A percentile compares a stretch with the other conserved stretches of the same genome.
Conservation (phyloP, 2,329 filamentous ascomycete species). For the Botryotinia convoluta region DNA sequence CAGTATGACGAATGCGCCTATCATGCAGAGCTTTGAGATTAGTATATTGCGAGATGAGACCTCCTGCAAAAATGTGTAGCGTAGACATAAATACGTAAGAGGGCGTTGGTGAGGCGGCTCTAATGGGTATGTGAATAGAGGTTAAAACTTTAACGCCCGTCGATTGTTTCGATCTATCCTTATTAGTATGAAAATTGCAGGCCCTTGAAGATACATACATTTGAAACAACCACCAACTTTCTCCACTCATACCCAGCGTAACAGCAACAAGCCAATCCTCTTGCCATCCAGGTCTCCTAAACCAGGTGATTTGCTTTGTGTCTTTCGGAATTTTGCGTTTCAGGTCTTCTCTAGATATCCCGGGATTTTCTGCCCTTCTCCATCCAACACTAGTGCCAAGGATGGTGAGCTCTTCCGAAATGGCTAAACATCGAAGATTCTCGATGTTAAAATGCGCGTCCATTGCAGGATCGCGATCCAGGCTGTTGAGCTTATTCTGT, state of each 20-base stretch:
- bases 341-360: slow-evolving; percentile 51
- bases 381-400: slow-evolving; percentile 64
- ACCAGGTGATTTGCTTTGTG: slow-evolving; percentile 63
- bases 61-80: slow-evolving; percentile 40
- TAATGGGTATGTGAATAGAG: slow-evolving; percentile 33
- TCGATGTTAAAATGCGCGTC: slow-evolving; percentile 60
- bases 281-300: slow-evolving; percentile 70
- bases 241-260: slow-evolving; percentile 67
- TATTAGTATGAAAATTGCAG: slow-evolving; percentile 9
- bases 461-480: slow-evolving; percentile 52
- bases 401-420: slow-evolving; percentile 60
- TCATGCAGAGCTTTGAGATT: slow-evolving; percentile 40
- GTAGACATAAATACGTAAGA: slow-evolving; percentile 39
- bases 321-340: slow-evolving; percentile 60
- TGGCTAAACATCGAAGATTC: slow-evolving; percentile 57
- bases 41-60: slow-evolving; percentile 40
- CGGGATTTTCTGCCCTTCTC: slow-evolving; percentile 46
- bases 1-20: slow-evolving; percentile 28
- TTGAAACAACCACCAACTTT: slow-evolving; percentile 76
- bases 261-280: slow-evolving; percentile 70
- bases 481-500: slow-evolving; percentile 63
- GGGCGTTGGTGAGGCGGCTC: slow-evolving; percentile 30
- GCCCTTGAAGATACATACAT: slow-evolving; percentile 42
- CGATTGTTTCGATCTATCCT: slow-evolving; percentile 21
- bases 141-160: slow-evolving; percentile 29